Evolutionary conservation across 768 basidiomycete genomes (phyloP).

Genomic region (Mycena venus): DNA sequence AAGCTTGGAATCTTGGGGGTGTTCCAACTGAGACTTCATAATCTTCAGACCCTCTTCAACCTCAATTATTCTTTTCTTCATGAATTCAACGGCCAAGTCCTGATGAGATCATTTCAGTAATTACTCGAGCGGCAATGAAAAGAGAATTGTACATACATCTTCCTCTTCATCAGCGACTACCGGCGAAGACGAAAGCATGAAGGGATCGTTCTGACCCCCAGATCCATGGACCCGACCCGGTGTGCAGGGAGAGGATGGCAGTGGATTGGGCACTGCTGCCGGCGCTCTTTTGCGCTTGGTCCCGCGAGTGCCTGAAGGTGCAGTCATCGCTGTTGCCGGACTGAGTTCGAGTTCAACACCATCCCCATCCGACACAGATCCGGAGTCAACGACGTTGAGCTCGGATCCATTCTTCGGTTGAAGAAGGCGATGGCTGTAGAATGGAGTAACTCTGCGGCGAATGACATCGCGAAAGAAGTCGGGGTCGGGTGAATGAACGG

Average conservation of each 20-base stretch:
- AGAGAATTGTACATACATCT: background rate
- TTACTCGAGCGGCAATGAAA: background rate
- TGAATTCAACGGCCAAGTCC: background rate
- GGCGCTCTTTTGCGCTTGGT: too few species aligned
- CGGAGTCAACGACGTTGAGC: background rate
- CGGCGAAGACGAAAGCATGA: background rate
- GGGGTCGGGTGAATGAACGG: conserved; percentile 12
- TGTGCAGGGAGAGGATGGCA: too few species aligned
- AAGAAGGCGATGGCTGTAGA: conserved; percentile 29
- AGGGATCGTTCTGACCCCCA: background rate
- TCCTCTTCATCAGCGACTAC: background rate
- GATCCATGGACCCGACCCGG: too few species aligned
- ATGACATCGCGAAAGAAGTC: conserved; percentile 26
- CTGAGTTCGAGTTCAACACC: background rate
- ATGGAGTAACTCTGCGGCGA: conserved; percentile 28
- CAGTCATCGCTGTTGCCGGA: too few species aligned
- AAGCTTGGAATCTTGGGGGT: background rate
- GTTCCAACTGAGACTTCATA: background rate
- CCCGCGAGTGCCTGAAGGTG: too few species aligned
- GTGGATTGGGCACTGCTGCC: too few species aligned
- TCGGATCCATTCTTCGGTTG: background rate
- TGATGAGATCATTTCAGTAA: background rate
- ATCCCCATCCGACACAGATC: conserved; percentile 30
- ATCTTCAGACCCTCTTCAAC: background rate
- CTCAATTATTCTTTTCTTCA: background rate